Base-by-base conservation (phyloP, 169 alveolate species). In the Cryptosporidium viatorum region DNA sequence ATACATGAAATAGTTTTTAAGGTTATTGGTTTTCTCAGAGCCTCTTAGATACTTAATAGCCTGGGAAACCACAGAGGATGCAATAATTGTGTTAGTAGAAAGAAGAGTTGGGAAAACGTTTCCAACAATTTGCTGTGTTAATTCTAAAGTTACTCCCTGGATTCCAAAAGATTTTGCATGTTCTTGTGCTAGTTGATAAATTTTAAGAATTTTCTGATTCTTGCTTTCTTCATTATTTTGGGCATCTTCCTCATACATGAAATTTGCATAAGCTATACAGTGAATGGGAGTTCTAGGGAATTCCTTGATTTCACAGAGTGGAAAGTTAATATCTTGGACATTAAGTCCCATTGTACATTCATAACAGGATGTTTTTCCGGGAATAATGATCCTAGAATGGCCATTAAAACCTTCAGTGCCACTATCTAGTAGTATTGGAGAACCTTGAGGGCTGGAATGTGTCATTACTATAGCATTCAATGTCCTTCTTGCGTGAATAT, bases 391-490 rank as follows among this genome's bases (percentile, higher is more conserved):
- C 23, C 89, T 59, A 35, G 68, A 60, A 37, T 80, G 89, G 7
- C 89, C 89, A 59, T 80, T 80, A 39, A 80, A 80, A 5, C 89
- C 89, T 43, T 80, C 89, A 9, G 89, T 80, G 9, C 89, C 89
- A 60, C 89, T 48, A 6, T 80, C 89, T 26, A 80, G 18, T 26
- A 80, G 62, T 26, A 80, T 41, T 41, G 71, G 89, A 16, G 69
- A 12, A 29, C 10, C 33, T 73, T 29, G 18, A 31, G 26, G 37
- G 0, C 18, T 35, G 10, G 39, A n/a, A 1, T 52, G 18, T 12
- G 33, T 21, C 69, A 62, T 41, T 21, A 80, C 37, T n/a, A 41
- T n/a, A 14, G 80, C 69, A 59, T 80, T 80, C 21, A 80, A 60
- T n/a, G 18, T 29, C 39, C 89, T 59, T 37, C 89, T 80, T n/a